Conservation (phyloP, 2,329 filamentous ascomycete genomes). For the Gliomastix tumulicola region DNA sequence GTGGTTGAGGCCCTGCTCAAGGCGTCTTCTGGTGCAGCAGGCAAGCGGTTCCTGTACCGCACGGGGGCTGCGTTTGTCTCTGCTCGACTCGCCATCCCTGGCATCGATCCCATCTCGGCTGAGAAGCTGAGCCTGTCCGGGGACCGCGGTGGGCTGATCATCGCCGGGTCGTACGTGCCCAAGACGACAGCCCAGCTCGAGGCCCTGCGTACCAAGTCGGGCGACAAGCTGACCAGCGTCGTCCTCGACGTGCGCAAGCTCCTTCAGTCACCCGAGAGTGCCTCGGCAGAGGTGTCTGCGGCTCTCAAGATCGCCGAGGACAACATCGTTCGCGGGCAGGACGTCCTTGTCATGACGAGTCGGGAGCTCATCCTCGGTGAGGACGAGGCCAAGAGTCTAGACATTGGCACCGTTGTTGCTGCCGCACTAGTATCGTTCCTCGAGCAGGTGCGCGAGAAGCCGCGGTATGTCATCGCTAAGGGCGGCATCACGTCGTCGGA, state of each 20-base stretch:
- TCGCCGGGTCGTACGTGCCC: conserved; percentile 51
- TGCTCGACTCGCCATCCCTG: conserved; percentile 41
- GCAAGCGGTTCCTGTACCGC: conserved; percentile 27
- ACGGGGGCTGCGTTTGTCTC: conserved; percentile 35
- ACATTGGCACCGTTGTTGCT: conserved; percentile 47
- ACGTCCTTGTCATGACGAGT: conserved; percentile 54
- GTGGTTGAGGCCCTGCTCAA: conserved; percentile 40
- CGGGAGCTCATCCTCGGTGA: conserved; percentile 36
- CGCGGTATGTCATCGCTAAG: conserved; percentile 51
- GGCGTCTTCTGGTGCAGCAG: conserved; percentile 15
- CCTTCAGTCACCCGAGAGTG: conserved; percentile 24
- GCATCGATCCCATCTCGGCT: conserved; percentile 42
- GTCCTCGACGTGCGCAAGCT: conserved; percentile 40
- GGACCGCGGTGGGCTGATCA: conserved; percentile 38
- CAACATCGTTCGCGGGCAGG: conserved; percentile 34
- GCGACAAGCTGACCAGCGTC: conserved; percentile 32
- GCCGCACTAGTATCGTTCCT: conserved; percentile 43
- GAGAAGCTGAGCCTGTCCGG: conserved; percentile 26
- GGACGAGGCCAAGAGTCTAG: conserved; percentile 41
- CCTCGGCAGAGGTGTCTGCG: conserved; percentile 19
- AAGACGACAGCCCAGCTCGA: conserved; percentile 51
- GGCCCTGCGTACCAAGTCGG: conserved; percentile 27
- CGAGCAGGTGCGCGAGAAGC: conserved; percentile 33
- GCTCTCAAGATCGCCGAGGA: conserved; percentile 24
- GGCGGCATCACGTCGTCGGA: conserved; percentile 55